Evolutionary conservation across 768 basidiomycete species (phyloP), one percentile per base, ranked within the genome.

Genomic region (Boletus bicolor): DNA sequence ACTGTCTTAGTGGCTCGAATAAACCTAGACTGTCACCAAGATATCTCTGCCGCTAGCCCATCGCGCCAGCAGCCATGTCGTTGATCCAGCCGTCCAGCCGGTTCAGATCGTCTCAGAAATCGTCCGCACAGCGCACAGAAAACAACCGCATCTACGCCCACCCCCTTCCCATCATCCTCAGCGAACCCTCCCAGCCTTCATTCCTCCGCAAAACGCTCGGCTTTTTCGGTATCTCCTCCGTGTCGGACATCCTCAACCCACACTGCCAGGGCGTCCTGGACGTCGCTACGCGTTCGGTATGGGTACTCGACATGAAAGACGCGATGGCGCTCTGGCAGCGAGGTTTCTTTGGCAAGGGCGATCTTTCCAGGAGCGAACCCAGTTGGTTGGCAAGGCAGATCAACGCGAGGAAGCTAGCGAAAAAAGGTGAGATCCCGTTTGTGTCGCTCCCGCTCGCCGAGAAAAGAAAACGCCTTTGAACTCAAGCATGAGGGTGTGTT

Each of bases 281-380:
- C 67, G 72, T 80, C 7, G 65, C 79, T 2, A 93, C 94, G 15
- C 84, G 85, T n/a, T 91, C 91, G 0, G 89, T 98, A 9, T 97
- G 93, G 93, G 79, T 98, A 3, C 75, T 80, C 0, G 79, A 85
- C 54, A 71, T 76, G 28, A 77, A 72, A 24, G 84, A 93, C 67
- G 83, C 84, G 43, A 77, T 77, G 59, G 73, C 86, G 5, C 78
- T 98, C 37, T 99, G 97, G 91, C 77, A 82, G 44, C 75, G 89
- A 56, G 97, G 97, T 0, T 98, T 98, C 75, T 99, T 98, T 70
- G 97, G 97, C 24, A 99, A 99, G 71, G 97, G 97, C 1, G 89
- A 90, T 67, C 76, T 99, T 50, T 95, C 92, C 39, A 74, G 97
- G 55, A 97, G 94, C 71, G 97, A 99, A 70, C 95, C 96, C 8